These are phyloP conservation scores for Phaffomyces opuntiae DNA, from an alignment of 805 yeast genomes.

Conservation along the genomic window DNA sequence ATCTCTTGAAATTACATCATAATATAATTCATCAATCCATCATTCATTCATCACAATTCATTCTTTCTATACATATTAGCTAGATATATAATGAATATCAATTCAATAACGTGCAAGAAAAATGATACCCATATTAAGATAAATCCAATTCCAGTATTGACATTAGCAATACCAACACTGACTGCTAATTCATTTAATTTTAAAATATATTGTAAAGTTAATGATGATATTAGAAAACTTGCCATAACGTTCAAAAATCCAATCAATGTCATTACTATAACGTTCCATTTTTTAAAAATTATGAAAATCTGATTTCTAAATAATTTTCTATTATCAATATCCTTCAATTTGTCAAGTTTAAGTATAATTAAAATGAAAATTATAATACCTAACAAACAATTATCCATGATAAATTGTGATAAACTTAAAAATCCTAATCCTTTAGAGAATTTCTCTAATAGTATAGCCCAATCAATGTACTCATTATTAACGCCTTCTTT, in stretches of 20 bases:
- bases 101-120: slow-evolving; percentile 4
- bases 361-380: background rate
- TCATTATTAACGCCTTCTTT: slow-evolving; percentile 12
- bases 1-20: background rate
- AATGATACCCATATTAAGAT: slow-evolving; percentile 16
- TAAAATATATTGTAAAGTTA: slow-evolving; percentile 20
- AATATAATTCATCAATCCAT: no score
- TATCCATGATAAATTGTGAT: slow-evolving; percentile 7
- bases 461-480: slow-evolving; percentile 20
- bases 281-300: slow-evolving; percentile 4
- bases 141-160: slow-evolving; percentile 15
- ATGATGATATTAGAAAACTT: slow-evolving; percentile 16
- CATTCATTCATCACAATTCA: background rate
- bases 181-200: slow-evolving; percentile 14
- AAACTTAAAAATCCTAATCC: slow-evolving; percentile 17
- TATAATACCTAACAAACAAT: slow-evolving; percentile 1
- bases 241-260: slow-evolving; percentile 11
- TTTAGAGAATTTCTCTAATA: slow-evolving; percentile 21
- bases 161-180: slow-evolving; percentile 21
- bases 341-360: no score
- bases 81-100: slow-evolving; percentile 9
- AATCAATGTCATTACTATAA: slow-evolving; percentile 8
- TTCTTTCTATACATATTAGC: slow-evolving; percentile 17
- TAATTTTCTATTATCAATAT: no score
- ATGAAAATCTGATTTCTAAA: background rate